Conservation (phyloP, 805 yeast species). For the Clavispora phyllophila region DNA sequence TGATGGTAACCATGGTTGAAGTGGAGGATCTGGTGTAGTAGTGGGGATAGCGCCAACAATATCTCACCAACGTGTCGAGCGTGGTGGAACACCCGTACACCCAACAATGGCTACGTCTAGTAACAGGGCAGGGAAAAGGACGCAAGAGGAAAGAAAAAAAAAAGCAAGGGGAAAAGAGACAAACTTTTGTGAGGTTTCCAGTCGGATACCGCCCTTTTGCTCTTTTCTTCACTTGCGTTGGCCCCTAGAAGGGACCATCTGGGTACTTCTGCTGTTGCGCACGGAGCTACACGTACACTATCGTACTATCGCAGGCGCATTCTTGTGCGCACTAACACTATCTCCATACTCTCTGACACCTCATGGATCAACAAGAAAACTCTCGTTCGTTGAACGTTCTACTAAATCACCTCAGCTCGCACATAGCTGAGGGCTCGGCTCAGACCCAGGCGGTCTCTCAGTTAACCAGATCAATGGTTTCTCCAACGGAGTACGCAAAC, state of each 20-base stretch:
- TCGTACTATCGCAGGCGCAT: too few species aligned
- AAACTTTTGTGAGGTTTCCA: too few species aligned
- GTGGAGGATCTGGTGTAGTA: not conserved
- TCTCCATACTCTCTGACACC: too few species aligned
- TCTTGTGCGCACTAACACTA: too few species aligned
- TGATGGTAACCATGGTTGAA: slow-evolving; percentile 64
- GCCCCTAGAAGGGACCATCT: too few species aligned
- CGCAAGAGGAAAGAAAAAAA: not conserved
- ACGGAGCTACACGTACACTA: too few species aligned
- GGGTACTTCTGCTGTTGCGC: too few species aligned
- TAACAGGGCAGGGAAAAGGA: not conserved
- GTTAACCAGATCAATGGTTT: slow-evolving; percentile 7
- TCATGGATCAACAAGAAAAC: not conserved
- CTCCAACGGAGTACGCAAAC: slow-evolving; percentile 1
- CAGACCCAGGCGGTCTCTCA: slow-evolving; percentile 6
- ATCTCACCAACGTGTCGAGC: not conserved
- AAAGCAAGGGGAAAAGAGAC: too few species aligned
- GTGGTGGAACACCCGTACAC: slow-evolving; percentile 2
- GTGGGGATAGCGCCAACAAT: not conserved
- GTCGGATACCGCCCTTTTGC: too few species aligned
- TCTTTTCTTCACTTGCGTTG: too few species aligned
- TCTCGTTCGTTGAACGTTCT: slow-evolving; percentile 1
- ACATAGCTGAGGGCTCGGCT: slow-evolving; percentile 7
- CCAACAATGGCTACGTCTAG: not conserved
- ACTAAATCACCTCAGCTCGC: slow-evolving; percentile 7